Evolutionary conservation across 257 asterid genomes (phyloP), one percentile per base, ranked within the genome.

Genomic region (Fraxinus pennsylvanica): DNA sequence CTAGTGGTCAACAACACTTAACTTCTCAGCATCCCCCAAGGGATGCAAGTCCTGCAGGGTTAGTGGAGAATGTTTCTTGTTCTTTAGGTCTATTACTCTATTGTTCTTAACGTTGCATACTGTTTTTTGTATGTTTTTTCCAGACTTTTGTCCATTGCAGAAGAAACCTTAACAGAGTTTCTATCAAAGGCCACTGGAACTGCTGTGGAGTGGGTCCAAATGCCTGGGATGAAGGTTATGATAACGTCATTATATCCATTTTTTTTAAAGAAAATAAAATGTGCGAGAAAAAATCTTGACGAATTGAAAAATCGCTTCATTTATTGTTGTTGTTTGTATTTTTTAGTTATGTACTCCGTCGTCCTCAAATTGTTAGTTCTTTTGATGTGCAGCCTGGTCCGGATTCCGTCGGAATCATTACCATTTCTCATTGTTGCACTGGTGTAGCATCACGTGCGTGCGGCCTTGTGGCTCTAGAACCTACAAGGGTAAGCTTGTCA

Each of bases 1-100:
- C 98, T 6, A 96, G 98, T 79, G 98, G 98, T 83, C 98, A 93
- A 74, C 96, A 88, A 76, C 91, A 89, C 85, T 78, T 90, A 88
- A 85, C 97, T 83, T 91, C 96, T 85, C 99, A 90, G 85, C 91
- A 89, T 87, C 96, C 98, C 14, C 99, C 98, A 17, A 87, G 91
- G 90, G 99, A 96, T 90, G 99, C 99, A 78, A 96, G 99, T 79
- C 99, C 99, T 80, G 92, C 97, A 43, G 99, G 99, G 97, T 95
- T 70, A 84, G 91, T 85, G 71, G 80, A 76, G 80, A 68, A 32
- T 73, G 73, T 71, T 86, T 82, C 71, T 78, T 75, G 73, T 77
- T 63, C 74, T 13, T 68, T 76, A 70, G 5, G 66, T 19, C 29
- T 29, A 13, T 74, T 36, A 2, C 68, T 72, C 75, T 69, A n/a